Conservation (phyloP, 106 monocot species). For the Vanilla planifolia region DNA sequence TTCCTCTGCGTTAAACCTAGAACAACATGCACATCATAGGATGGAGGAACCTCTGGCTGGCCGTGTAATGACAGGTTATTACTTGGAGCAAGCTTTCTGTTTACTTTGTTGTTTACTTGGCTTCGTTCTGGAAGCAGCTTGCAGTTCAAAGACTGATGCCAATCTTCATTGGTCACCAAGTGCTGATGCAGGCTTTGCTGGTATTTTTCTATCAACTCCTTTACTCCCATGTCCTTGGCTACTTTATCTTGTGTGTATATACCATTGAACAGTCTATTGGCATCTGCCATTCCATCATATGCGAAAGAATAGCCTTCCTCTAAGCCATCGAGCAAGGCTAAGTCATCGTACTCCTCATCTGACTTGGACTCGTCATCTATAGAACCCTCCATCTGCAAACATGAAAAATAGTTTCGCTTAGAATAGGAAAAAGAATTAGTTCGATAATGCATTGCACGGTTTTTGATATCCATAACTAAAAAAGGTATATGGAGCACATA, state of each 20-base stretch:
- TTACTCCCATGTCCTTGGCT: neutral
- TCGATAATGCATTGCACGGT: neutral
- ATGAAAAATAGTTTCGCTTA: neutral
- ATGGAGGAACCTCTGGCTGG: too few species aligned
- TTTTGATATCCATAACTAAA: neutral
- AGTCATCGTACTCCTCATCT: conserved; percentile 88
- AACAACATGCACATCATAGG: too few species aligned
- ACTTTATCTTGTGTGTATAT: neutral
- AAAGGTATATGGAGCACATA: neutral
- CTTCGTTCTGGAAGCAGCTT: neutral
- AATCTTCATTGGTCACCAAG: neutral
- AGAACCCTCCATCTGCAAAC: conserved; percentile 73
- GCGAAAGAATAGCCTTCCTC: conserved; percentile 58
- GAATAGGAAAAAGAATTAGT: too few species aligned
- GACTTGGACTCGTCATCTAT: conserved; percentile 91
- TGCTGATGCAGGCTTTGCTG: conserved; percentile 4
- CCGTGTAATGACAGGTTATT: too few species aligned
- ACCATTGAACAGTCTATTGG: conserved; percentile 1
- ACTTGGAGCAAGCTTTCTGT: too few species aligned
- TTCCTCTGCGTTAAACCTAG: too few species aligned
- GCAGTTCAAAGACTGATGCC: neutral
- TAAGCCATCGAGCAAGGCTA: conserved; percentile 58
- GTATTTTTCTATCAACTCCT: conserved; percentile 7
- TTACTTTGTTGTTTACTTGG: too few species aligned
- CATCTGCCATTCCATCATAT: conserved; percentile 13